phyloP scores from a whole-genome alignment of 208 protist species.

The Trypanosoma melophagium region DNA sequence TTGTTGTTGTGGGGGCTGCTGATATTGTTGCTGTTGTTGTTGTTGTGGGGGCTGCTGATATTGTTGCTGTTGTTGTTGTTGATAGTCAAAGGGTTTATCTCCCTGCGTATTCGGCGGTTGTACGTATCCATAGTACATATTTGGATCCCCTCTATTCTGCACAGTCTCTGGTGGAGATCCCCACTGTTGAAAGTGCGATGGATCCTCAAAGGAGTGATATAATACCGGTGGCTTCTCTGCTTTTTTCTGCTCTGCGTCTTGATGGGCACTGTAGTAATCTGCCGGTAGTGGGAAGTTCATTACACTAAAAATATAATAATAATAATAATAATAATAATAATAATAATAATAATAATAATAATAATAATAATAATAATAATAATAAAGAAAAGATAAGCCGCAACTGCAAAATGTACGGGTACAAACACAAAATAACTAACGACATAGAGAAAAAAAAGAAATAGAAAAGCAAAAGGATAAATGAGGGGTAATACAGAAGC shows the following conservation, averaged over 20 bases:
- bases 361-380: not conserved
- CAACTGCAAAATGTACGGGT: not conserved
- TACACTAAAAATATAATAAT: constrained; percentile 1
- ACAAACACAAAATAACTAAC: not conserved
- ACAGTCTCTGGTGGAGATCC: not conserved
- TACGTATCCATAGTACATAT: no score
- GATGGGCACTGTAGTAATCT: constrained; percentile 21
- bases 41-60: constrained; percentile 4
- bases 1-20: constrained; percentile 18
- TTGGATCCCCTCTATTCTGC: no score
- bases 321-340: not conserved
- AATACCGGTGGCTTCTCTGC: constrained; percentile 31
- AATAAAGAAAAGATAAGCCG: not conserved
- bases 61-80: no score
- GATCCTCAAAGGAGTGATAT: constrained; percentile 60
- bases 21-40: constrained; percentile 15
- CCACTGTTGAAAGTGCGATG: constrained; percentile 30
- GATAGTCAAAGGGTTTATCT: no score
- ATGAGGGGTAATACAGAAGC: not conserved
- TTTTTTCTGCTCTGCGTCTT: not conserved
- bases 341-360: not conserved
- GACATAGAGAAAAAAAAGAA: not conserved
- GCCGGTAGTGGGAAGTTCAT: constrained; percentile 38
- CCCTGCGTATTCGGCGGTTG: no score
- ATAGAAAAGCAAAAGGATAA: not conserved